Evolutionary conservation across 768 basidiomycete genomes (phyloP).

Genomic region (Gelatoporia subvermispora): DNA sequence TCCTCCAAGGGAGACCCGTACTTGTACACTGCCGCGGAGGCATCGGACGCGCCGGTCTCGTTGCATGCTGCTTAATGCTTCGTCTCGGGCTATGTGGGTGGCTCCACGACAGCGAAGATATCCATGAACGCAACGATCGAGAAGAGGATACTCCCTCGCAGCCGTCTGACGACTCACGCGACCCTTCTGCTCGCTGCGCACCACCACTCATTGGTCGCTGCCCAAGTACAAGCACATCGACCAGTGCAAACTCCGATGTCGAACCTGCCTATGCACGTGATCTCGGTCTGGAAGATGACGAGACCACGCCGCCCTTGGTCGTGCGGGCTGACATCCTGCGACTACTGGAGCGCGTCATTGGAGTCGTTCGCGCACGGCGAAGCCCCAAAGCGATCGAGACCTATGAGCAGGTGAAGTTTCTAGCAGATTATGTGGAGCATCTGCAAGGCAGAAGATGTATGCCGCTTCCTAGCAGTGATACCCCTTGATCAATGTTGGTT

Average conservation of each 20-base stretch:
- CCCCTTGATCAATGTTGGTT: background rate
- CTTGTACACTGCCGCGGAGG: slow-evolving; percentile 93
- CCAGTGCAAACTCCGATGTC: background rate
- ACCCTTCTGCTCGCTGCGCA: too few relatives aligned
- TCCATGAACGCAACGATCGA: background rate
- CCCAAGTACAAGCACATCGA: background rate
- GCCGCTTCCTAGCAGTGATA: slow-evolving; percentile 2
- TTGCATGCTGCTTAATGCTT: slow-evolving; percentile 90
- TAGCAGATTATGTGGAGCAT: slow-evolving; percentile 72
- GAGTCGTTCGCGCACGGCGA: slow-evolving; percentile 66
- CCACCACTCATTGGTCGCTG: background rate
- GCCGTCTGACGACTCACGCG: background rate
- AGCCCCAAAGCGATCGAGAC: slow-evolving; percentile 93
- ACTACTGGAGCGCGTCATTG: slow-evolving; percentile 69
- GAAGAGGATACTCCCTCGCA: background rate
- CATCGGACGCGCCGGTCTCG: slow-evolving; percentile 86
- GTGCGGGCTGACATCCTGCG: slow-evolving; percentile 47
- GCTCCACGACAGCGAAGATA: slow-evolving; percentile 29
- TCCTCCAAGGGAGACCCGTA: slow-evolving; percentile 64
- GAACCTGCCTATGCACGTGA: background rate
- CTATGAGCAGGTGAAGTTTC: slow-evolving; percentile 84
- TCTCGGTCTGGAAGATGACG: background rate
- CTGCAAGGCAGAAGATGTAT: too few relatives aligned
- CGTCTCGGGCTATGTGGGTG: slow-evolving; percentile 87
- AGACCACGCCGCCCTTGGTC: too few relatives aligned